Evolutionary conservation across 257 asterid species (phyloP).

Genomic region (Fraxinus pennsylvanica): DNA sequence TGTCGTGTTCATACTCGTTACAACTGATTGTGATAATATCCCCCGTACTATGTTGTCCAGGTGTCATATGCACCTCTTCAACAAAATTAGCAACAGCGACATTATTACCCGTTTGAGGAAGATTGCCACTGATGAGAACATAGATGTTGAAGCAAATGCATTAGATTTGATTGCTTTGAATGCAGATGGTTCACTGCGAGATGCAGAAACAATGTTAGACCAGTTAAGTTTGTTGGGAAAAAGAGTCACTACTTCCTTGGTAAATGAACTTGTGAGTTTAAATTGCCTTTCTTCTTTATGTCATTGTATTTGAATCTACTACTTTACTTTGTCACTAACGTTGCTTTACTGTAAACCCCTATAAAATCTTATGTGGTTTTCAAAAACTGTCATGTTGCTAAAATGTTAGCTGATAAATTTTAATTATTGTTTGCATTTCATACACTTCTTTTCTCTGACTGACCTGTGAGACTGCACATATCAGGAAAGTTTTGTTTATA

Average conservation of each 20-base stretch:
- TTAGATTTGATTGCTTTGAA: conserved; percentile 79
- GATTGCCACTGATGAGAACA: conserved; percentile 61
- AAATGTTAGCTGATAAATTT: not conserved
- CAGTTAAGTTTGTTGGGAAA: conserved; percentile 94
- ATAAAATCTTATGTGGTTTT: too few relatives aligned
- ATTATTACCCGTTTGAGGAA: conserved; percentile 70
- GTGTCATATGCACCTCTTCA: conserved; percentile 85
- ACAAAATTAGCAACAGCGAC: conserved; percentile 69
- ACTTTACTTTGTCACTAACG: not conserved
- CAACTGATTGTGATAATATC: conserved; percentile 77
- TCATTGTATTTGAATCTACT: not conserved
- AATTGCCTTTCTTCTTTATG: conserved; percentile 1
- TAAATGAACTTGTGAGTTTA: conserved; percentile 89
- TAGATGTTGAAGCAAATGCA: conserved; percentile 82
- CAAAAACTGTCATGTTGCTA: not conserved
- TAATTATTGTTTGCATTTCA: not conserved
- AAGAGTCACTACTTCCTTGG: conserved; percentile 77
- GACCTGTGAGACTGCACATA: not conserved
- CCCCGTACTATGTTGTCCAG: conserved; percentile 81
- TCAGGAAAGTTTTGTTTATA: not conserved
- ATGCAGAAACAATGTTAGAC: conserved; percentile 94
- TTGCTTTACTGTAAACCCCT: not conserved
- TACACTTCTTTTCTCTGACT: not conserved
- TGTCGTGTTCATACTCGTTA: conserved; percentile 65
- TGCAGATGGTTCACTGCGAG: conserved; percentile 94